Conservation (phyloP, 78 protist species). For the Dictyostelium firmibasis region DNA sequence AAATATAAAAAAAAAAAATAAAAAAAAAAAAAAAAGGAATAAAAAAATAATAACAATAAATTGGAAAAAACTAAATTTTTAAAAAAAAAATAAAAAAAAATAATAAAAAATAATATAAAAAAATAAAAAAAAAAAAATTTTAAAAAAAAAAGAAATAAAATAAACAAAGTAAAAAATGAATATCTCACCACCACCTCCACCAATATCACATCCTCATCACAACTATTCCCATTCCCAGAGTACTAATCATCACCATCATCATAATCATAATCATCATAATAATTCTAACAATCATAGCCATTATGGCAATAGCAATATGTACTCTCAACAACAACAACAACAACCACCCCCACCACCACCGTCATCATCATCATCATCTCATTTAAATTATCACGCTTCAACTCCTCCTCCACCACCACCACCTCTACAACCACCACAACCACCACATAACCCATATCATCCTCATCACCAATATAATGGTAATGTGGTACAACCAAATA, state of each 20-base stretch:
- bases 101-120: neutral
- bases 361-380: neutral
- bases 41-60: neutral
- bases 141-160: too few relatives aligned
- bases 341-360: neutral
- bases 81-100: neutral
- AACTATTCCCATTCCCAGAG: neutral
- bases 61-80: too few relatives aligned
- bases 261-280: neutral
- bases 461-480: neutral
- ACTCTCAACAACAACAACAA: neutral
- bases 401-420: neutral
- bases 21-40: neutral
- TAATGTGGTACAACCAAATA: neutral
- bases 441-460: neutral
- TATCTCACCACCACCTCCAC: neutral
- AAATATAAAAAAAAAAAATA: neutral
- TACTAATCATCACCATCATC: neutral
- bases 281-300: neutral
- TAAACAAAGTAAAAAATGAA: neutral
- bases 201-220: neutral
- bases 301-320: neutral
- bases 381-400: neutral
- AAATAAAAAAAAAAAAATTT: neutral
- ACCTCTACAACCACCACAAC: neutral